phyloP scores from a whole-genome alignment of 2,329 filamentous ascomycete species.

The Mariannaea sp. region DNA sequence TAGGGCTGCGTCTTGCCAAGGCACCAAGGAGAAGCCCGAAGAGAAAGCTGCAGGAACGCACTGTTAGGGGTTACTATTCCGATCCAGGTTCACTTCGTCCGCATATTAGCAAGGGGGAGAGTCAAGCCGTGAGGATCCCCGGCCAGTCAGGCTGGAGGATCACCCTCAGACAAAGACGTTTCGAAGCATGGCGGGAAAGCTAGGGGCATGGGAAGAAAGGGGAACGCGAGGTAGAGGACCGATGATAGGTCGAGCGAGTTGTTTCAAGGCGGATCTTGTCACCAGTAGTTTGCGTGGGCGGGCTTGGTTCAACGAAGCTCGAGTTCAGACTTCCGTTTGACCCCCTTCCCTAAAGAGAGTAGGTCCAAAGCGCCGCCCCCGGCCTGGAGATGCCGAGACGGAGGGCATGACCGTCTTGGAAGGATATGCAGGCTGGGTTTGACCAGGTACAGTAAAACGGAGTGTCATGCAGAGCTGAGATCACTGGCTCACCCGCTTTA shows the following conservation, averaged over 20 bases:
- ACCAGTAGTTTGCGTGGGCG: conserved; percentile 33
- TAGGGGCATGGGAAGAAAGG: conserved; percentile 37
- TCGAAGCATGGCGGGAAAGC: conserved; percentile 47
- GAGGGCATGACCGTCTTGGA: conserved; percentile 8
- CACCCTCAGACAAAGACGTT: conserved; percentile 37
- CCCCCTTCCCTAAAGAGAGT: conserved; percentile 33
- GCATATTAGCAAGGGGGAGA: conserved; percentile 41
- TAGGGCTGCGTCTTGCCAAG: conserved; percentile 8
- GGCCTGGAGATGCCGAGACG: background rate
- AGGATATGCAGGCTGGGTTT: conserved; percentile 8
- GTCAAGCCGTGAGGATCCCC: conserved; percentile 26
- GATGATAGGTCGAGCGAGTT: conserved; percentile 41
- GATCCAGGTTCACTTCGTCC: conserved; percentile 26
- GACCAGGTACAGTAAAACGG: conserved; percentile 13
- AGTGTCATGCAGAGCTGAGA: conserved; percentile 28
- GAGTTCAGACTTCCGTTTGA: conserved; percentile 28
- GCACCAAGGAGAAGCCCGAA: conserved; percentile 13
- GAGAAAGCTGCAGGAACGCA: conserved; percentile 29
- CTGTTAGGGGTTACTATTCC: conserved; percentile 12
- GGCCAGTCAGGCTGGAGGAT: conserved; percentile 33
- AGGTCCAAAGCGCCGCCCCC: conserved; percentile 20
- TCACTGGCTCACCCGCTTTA: conserved; percentile 17
- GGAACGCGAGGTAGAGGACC: conserved; percentile 22
- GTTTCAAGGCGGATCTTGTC: conserved; percentile 38
- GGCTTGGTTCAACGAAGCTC: conserved; percentile 26